Conservation (phyloP, 495 filamentous ascomycete species). For the Penicillium malachiteum region DNA sequence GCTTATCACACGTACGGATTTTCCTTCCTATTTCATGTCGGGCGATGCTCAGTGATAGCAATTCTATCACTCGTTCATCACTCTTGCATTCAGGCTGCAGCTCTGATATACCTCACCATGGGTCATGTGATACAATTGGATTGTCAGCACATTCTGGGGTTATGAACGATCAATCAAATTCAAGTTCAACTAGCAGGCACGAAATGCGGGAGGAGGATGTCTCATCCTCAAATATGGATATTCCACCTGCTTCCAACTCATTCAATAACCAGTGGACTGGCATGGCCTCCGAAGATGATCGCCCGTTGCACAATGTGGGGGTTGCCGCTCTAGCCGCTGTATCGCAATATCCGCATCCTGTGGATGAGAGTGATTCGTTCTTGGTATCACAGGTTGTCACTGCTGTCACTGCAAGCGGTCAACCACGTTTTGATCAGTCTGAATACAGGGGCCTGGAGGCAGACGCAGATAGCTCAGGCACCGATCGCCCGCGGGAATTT, state of each 20-base stretch:
- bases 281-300: constrained; percentile 20
- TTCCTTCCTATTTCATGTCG: constrained; percentile 13
- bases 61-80: constrained; percentile 11
- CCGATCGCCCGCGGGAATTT: not conserved
- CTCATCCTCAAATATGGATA: constrained; percentile 9
- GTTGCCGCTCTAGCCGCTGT: constrained; percentile 39
- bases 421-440: not conserved
- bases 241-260: not conserved
- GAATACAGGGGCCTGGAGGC: constrained; percentile 6
- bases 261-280: constrained; percentile 4
- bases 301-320: constrained; percentile 24
- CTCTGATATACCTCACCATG: constrained; percentile 17
- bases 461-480: not conserved
- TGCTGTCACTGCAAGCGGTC: constrained; percentile 20
- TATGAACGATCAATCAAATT: constrained; percentile 18
- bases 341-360: constrained; percentile 28
- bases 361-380: constrained; percentile 19
- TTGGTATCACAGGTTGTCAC: constrained; percentile 32
- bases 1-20: constrained; percentile 2
- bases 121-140: constrained; percentile 22
- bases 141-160: constrained; percentile 12
- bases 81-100: constrained; percentile 3
- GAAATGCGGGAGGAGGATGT: not conserved
- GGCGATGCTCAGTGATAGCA: constrained; percentile 23
- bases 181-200: constrained; percentile 3